Base-by-base conservation (phyloP, 2,329 filamentous ascomycete genomes). In the Xylariales sp. region DNA sequence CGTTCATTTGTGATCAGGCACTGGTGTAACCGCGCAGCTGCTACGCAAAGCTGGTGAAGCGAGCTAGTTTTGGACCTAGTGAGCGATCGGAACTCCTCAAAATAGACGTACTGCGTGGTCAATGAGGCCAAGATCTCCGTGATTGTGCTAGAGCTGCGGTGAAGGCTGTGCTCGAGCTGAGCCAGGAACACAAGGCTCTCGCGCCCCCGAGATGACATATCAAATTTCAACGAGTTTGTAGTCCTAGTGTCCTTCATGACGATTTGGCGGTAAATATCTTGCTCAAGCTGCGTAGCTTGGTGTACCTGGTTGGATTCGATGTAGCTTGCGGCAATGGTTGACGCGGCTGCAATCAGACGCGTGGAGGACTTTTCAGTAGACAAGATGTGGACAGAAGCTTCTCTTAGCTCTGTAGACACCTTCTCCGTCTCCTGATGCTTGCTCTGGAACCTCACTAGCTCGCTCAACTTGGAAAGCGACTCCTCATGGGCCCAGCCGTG, bases 51-150 rank as follows among this genome's bases (percentile, higher is more conserved):
- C 1, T 54, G 50, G 14, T 61, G 57, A 43, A 69, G 46, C 23
- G 53, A 24, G 39, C 37, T 61, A 25, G 56, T 56, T 41, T 67
- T 66, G 25, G 57, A 54, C 37, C 50, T 47, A 41, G 60, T 57
- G 30, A 61, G 53, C 36, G 53, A 54, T 5, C 60, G 57, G 42
- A 68, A 60, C 24, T 63, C 51, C 34, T 60, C 56, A 29, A 62
- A 65, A 52, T 64, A 63, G 8, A 61, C 48, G 38, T 60, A 57
- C 44, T 69, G 61, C 1, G 67, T 64, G 16, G 65, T 65, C 33
- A 70, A 50, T 24, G 65, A 56, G 5, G 67, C 60, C 35, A 69
- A 57, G 29, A 64, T 63, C 35, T 68, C 64, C 12, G 59, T 64
- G 11, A 69, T 46, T 5, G 60, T 60, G 32, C 51, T 44, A 2